phyloP scores from a whole-genome alignment of 305 asterid species.

The Petunia hybrid region DNA sequence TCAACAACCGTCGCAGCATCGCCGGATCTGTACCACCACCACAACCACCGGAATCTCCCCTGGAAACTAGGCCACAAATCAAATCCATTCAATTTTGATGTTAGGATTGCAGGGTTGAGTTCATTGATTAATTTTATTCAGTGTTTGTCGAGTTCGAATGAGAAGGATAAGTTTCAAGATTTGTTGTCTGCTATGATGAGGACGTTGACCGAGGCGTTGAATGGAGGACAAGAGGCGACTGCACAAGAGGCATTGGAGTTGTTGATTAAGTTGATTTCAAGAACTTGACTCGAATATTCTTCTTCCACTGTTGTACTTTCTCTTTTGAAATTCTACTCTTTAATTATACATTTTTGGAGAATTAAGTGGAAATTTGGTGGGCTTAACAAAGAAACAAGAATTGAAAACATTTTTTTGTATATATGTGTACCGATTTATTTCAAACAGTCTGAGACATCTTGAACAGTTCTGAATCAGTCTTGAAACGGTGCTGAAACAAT shows the following conservation, averaged over 20 bases:
- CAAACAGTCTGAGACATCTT: too few relatives aligned
- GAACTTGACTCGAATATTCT: constrained; percentile 54
- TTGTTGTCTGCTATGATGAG: constrained; percentile 88
- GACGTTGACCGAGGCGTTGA: constrained; percentile 86
- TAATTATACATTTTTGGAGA: too few relatives aligned
- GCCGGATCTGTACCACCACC: constrained; percentile 78
- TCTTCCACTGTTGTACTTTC: constrained; percentile 10
- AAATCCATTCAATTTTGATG: constrained; percentile 57
- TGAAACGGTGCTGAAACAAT: too few relatives aligned
- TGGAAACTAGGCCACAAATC: too few relatives aligned
- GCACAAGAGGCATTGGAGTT: constrained; percentile 93
- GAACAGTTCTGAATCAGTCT: too few relatives aligned
- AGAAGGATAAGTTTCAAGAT: constrained; percentile 91
- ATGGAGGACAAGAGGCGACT: constrained; percentile 78
- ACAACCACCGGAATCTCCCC: constrained; percentile 72
- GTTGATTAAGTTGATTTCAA: constrained; percentile 87
- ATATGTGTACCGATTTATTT: too few relatives aligned
- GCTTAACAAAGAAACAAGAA: too few relatives aligned
- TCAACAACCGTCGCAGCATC: constrained; percentile 71
- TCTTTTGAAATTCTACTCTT: not conserved
- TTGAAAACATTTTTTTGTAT: too few relatives aligned
- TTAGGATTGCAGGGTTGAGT: constrained; percentile 81
- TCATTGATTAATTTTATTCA: constrained; percentile 90
- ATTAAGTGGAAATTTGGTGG: too few relatives aligned
- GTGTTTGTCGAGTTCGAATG: constrained; percentile 71